phyloP scores from a whole-genome alignment of 2,329 filamentous ascomycete genomes.

The Hymenoscyphus occultus region DNA sequence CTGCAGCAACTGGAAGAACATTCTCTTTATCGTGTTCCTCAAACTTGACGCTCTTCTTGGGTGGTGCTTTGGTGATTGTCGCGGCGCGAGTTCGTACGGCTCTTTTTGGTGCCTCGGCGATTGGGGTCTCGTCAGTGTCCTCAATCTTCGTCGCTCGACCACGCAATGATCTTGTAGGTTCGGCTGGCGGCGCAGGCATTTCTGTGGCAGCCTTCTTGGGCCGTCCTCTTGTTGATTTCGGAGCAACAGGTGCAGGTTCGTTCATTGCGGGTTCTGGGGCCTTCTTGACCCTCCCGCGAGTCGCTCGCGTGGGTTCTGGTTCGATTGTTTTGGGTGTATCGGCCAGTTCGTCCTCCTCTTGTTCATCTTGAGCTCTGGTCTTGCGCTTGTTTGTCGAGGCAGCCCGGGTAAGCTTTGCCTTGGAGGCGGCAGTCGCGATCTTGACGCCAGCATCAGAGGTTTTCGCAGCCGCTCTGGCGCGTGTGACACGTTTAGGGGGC shows the following conservation, averaged over 20 bases:
- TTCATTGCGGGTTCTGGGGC: conserved; percentile 27
- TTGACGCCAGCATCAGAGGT: conserved; percentile 40
- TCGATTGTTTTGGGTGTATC: conserved; percentile 29
- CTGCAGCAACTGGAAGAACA: conserved; percentile 45
- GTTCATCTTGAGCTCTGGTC: conserved; percentile 50
- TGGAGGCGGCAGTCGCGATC: conserved; percentile 49
- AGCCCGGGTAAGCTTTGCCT: conserved; percentile 37
- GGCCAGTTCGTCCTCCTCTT: conserved; percentile 11
- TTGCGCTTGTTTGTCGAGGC: conserved; percentile 49
- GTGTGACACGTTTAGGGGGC: conserved; percentile 59
- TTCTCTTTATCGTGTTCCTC: conserved; percentile 63
- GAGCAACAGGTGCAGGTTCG: conserved; percentile 24
- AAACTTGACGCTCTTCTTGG: conserved; percentile 62
- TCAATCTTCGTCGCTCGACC: conserved; percentile 34
- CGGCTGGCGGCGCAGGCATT: conserved; percentile 21
- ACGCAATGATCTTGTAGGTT: conserved; percentile 25
- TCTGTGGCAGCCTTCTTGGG: conserved; percentile 41
- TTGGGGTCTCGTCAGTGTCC: conserved; percentile 23
- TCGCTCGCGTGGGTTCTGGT: conserved; percentile 35
- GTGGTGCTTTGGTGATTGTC: conserved; percentile 42
- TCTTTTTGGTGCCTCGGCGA: conserved; percentile 40
- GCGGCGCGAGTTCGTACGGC: conserved; percentile 38
- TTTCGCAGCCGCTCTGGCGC: conserved; percentile 46
- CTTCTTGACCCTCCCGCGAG: conserved; percentile 50
- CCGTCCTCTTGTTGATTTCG: conserved; percentile 44